Conservation (phyloP, 169 alveolate species). For the Perkinsus marinus region DNA sequence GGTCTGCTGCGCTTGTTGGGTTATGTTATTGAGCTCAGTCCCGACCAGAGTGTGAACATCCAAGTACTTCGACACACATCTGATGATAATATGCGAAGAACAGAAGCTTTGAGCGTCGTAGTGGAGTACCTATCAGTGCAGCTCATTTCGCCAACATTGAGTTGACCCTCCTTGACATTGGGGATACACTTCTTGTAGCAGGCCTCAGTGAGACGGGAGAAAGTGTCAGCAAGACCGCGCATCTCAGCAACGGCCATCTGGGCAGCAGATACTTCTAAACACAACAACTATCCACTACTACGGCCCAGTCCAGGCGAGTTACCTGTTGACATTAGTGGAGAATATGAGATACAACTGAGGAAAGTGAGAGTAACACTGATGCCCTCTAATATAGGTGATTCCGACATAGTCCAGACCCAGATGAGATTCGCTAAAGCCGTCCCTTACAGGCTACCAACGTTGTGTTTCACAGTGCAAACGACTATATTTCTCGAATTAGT, state of each 20-base stretch:
- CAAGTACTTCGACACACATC: conserved; percentile 6
- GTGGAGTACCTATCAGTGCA: background rate
- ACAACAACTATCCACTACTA: no score
- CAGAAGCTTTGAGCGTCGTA: no score
- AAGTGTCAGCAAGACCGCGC: conserved; percentile 27
- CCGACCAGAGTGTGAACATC: conserved; percentile 2
- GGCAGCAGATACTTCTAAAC: background rate
- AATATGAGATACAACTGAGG: background rate
- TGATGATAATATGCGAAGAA: no score
- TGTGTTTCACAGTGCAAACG: no score
- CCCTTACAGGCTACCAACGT: no score
- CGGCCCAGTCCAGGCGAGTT: no score
- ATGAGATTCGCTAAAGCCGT: no score
- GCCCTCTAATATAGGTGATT: no score
- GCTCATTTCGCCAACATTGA: conserved; percentile 22
- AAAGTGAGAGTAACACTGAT: background rate
- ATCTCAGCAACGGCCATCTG: conserved; percentile 28
- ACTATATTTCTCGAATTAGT: no score
- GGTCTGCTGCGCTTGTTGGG: background rate
- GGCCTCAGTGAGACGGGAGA: conserved; percentile 16
- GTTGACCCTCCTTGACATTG: conserved; percentile 2
- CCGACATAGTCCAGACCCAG: no score
- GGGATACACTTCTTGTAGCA: conserved; percentile 30
- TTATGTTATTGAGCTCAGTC: background rate
- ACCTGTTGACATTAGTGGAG: background rate